Base-by-base conservation (phyloP, 1,139 yeast genomes). In the Taphrina confusa region DNA sequence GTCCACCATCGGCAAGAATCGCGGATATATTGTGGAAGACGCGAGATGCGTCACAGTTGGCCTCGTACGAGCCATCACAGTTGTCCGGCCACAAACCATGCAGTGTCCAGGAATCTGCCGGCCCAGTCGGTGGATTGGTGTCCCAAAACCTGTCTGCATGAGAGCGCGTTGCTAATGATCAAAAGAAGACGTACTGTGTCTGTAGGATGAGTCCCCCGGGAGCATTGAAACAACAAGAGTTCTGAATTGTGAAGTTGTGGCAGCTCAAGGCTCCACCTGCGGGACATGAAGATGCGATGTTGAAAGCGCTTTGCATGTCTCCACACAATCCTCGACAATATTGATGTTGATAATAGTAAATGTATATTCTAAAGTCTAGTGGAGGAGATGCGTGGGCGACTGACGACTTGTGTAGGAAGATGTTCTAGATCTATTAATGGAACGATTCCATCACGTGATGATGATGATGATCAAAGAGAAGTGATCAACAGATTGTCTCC, bases 21-120 rank as follows among this genome's bases (percentile, higher is more conserved):
- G n/a, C 23, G 5, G 57, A 30, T 8, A 52, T 52, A 40, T 52
- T 52, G 23, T 30, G 25, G 28, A 45, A 45, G 14, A 30, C 50
- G 30, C 57, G 57, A 73, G 34, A 72, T 68, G 87, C 85, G 42
- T 40, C 47, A 75, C 98, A 91, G 72, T 84, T 89, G 72, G 84
- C 89, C 61, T 81, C 82, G 70, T 77, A 87, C 0, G 84, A 77
- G 0, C 95, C 95, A 67, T 80, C 82, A 71, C 95, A 87, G 67
- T 81, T 80, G 71, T 87, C 94, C 4, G 91, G 89, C 95, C 95
- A 87, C 56, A 87, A 73, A 0, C 95, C 95, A 70, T 87, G 95
- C 34, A 88, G 74, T 0, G 97, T 92, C 73, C 89, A 92, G 63
- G 82, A 76, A 65, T 89, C 85, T 51, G 80, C 76, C 0, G 88